Evolutionary conservation across 2,329 filamentous ascomycete genomes (phyloP).

Genomic region (Colletotrichum musae): DNA sequence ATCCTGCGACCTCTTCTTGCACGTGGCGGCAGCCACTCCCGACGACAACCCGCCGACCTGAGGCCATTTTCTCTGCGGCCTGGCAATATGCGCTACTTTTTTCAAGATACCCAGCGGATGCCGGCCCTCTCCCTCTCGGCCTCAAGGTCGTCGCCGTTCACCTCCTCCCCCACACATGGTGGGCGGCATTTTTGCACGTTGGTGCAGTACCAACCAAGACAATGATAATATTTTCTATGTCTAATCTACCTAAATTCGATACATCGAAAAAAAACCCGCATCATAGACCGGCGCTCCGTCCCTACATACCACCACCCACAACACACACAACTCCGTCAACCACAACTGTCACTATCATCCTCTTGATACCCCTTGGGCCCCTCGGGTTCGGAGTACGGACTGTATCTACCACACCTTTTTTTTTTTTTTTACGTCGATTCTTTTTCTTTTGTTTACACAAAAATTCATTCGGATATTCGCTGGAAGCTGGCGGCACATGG

Average conservation of each 20-base stretch:
- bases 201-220: slow-evolving; percentile 35
- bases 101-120: slow-evolving; percentile 40
- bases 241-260: slow-evolving; percentile 37
- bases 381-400: slow-evolving; percentile 34
- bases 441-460: slow-evolving; percentile 25
- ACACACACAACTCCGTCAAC: slow-evolving; percentile 20
- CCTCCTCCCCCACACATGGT: neutral
- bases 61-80: slow-evolving; percentile 31
- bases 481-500: slow-evolving; percentile 26
- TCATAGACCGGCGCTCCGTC: slow-evolving; percentile 37
- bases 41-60: slow-evolving; percentile 10
- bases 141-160: slow-evolving; percentile 32
- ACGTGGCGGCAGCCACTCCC: neutral
- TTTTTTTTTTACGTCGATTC: neutral
- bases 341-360: slow-evolving; percentile 25
- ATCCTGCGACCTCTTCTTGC: neutral
- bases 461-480: slow-evolving; percentile 27
- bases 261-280: slow-evolving; percentile 33
- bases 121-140: slow-evolving; percentile 18
- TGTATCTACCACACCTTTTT: slow-evolving; percentile 36
- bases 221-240: slow-evolving; percentile 42
- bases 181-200: slow-evolving; percentile 27
- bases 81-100: slow-evolving; percentile 39
- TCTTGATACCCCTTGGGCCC: slow-evolving; percentile 33
- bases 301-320: slow-evolving; percentile 21